A percentile compares a stretch with the other conserved stretches of the same genome.
phyloP scores from a whole-genome alignment of 164 flowering plant species.

The Sextonia rubra region DNA sequence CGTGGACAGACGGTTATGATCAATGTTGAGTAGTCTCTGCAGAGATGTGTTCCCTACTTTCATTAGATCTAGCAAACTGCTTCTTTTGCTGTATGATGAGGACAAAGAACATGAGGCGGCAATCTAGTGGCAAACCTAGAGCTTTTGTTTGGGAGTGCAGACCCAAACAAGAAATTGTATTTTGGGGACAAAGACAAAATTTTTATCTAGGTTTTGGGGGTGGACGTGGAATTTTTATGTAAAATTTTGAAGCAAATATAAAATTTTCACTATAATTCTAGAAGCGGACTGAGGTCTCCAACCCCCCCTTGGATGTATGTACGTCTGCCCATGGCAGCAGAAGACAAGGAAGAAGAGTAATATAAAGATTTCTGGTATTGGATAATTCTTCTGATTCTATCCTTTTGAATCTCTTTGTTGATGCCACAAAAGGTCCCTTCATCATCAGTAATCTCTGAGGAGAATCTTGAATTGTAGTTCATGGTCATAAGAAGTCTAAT shows the following conservation, averaged over 20 bases:
- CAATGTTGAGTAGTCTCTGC: constrained; percentile 62
- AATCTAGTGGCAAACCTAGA: too few relatives aligned
- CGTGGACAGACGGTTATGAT: constrained; percentile 41
- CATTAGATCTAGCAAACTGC: constrained; percentile 50
- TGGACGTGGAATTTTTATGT: too few relatives aligned
- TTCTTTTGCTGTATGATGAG: constrained; percentile 19
- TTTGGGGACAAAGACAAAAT: too few relatives aligned
- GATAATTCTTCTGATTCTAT: constrained; percentile 19
- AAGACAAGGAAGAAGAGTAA: constrained; percentile 1
- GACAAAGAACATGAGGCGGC: not conserved
- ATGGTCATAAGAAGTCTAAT: not conserved
- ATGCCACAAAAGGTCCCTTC: constrained; percentile 2
- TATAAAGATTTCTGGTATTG: constrained; percentile 18
- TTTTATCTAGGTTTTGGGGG: too few relatives aligned
- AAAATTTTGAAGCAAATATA: too few relatives aligned
- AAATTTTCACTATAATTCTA: too few relatives aligned
- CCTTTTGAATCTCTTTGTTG: constrained; percentile 9
- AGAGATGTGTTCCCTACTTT: constrained; percentile 47
- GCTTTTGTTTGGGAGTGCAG: too few relatives aligned
- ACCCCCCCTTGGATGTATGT: too few relatives aligned
- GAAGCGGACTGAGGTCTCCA: too few relatives aligned
- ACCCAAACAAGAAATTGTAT: too few relatives aligned
- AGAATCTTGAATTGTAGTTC: constrained; percentile 7
- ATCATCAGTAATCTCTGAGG: constrained; percentile 20
- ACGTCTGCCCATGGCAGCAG: too few relatives aligned